phyloP scores from a whole-genome alignment of 1,284 basidiomycete species.

The Cryptococcus depauperatus region DNA sequence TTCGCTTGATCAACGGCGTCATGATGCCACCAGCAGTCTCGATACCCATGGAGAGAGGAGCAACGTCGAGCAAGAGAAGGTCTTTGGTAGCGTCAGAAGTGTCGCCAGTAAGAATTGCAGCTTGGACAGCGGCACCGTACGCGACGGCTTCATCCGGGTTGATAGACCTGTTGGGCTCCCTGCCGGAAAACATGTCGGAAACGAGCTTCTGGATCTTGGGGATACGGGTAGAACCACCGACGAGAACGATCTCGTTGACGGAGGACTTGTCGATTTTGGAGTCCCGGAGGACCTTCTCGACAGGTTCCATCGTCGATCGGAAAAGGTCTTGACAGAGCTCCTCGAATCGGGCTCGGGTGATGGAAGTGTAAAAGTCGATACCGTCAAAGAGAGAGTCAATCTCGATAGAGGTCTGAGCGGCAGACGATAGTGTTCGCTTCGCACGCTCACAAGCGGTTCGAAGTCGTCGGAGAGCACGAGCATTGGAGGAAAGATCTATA shows the following conservation, averaged over 20 bases:
- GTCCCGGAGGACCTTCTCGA: constrained; percentile 97
- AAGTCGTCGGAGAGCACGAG: constrained; percentile 93
- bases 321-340: constrained; percentile 96
- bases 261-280: constrained; percentile 95
- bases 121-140: constrained; percentile 98
- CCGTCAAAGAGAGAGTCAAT: constrained; percentile 98
- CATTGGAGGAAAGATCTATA: constrained; percentile 73
- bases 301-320: constrained; percentile 92
- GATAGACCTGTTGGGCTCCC: constrained; percentile 91
- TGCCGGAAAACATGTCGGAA: constrained; percentile 97
- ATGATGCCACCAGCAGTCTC: constrained; percentile 98
- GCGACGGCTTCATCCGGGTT: constrained; percentile 99
- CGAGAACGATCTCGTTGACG: constrained; percentile 93
- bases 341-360: constrained; percentile 98
- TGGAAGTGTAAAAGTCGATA: constrained; percentile 95
- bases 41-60: constrained; percentile 92
- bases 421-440: constrained; percentile 95
- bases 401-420: constrained; percentile 91
- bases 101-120: constrained; percentile 92
- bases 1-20: constrained; percentile 87
- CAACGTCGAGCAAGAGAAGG: constrained; percentile 89
- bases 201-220: constrained; percentile 97
- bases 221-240: constrained; percentile 98
- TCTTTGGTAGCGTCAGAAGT: constrained; percentile 94
- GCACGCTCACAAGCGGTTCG: constrained; percentile 98